Conservation (phyloP, 2,329 filamentous ascomycete genomes). For the Aaosphaeria arxii region DNA sequence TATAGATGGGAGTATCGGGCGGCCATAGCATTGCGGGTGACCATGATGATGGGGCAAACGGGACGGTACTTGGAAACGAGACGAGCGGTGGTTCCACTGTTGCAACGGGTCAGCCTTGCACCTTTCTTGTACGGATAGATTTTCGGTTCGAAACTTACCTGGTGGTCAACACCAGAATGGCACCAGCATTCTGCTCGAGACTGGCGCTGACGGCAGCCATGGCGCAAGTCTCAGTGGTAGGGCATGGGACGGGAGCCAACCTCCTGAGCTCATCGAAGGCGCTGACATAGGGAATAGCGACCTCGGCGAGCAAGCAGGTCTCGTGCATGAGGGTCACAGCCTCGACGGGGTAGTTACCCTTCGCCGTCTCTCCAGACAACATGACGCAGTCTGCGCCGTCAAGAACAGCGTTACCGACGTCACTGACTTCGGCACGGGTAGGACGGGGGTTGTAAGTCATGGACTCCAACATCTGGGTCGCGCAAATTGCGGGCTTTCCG, state of each 20-base stretch:
- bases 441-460: slow-evolving; percentile 99
- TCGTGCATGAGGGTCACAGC: slow-evolving; percentile 98
- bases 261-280: slow-evolving; percentile 94
- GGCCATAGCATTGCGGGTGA: slow-evolving; percentile 80
- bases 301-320: slow-evolving; percentile 93
- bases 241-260: slow-evolving; percentile 77
- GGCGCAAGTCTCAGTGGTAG: slow-evolving; percentile 87
- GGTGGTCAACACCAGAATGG: slow-evolving; percentile 93
- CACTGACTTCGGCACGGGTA: slow-evolving; percentile 96
- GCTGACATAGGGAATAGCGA: slow-evolving; percentile 94
- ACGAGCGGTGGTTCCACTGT: slow-evolving; percentile 83
- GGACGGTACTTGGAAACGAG: slow-evolving; percentile 98
- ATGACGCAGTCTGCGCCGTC: slow-evolving; percentile 99
- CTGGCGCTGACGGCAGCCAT: slow-evolving; percentile 96
- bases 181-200: slow-evolving; percentile 92
- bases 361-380: slow-evolving; percentile 98
- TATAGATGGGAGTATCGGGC: slow-evolving; percentile 92
- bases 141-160: slow-evolving; percentile 50
- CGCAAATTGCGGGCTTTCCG: slow-evolving; percentile 98
- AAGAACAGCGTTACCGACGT: slow-evolving; percentile 96
- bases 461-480: slow-evolving; percentile 99
- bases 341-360: slow-evolving; percentile 90
- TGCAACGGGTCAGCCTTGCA: too few relatives aligned
- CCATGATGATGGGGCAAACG: slow-evolving; percentile 99
- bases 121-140: too few relatives aligned